phyloP scores from a whole-genome alignment of 371 early-diverging fungal genomes.

The Funneliformis caledonium region DNA sequence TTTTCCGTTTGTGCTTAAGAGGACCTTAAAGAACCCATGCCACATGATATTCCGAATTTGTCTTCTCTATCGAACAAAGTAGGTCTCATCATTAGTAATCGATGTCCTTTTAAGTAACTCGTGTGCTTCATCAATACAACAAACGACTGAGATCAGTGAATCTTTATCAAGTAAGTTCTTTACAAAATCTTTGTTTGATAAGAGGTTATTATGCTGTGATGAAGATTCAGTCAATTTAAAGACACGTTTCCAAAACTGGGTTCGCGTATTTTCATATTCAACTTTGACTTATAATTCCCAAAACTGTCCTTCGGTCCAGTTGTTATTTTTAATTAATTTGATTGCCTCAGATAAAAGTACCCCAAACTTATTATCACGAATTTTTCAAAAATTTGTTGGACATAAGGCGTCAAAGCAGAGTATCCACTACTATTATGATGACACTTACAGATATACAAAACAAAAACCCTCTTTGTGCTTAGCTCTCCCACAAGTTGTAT shows the following conservation, averaged over 20 bases:
- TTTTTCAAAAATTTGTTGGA: too few species aligned
- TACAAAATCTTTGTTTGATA: too few species aligned
- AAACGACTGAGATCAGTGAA: neutral
- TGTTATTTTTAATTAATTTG: neutral
- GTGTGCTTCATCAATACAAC: conserved; percentile 16
- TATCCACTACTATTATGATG: too few species aligned
- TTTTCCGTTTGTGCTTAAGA: neutral
- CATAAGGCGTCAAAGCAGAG: too few species aligned
- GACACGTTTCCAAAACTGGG: neutral
- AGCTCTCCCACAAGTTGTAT: neutral
- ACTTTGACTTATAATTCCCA: neutral
- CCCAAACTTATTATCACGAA: too few species aligned
- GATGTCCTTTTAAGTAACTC: neutral
- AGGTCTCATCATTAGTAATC: neutral
- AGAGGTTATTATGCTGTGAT: too few species aligned
- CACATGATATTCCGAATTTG: neutral
- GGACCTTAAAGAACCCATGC: neutral
- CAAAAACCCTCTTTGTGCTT: neutral
- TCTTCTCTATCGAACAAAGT: conserved; percentile 7
- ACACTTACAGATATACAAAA: neutral
- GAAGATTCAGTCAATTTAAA: neutral
- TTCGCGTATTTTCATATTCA: neutral
- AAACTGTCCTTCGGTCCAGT: neutral
- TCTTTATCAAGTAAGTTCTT: neutral
- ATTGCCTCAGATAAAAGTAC: conserved; percentile 4